A percentile compares a stretch with the other conserved stretches of the same genome.
These are phyloP conservation scores for Salix koriyanagi DNA, from an alignment of 345 rosid genomes.

Conservation along the genomic window DNA sequence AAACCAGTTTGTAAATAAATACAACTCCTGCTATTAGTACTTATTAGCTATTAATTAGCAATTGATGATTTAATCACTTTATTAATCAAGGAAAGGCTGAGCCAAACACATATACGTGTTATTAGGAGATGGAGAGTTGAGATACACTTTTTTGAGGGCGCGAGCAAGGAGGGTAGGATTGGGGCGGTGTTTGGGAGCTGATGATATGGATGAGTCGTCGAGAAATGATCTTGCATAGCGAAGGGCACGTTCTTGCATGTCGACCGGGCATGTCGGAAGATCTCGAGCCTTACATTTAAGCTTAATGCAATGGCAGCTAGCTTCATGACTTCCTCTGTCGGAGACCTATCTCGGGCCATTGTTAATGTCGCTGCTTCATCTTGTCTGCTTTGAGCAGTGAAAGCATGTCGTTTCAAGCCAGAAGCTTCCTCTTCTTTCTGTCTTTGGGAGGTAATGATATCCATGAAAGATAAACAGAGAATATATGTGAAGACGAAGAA, in stretches of 20 bases:
- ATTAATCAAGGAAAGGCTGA: not conserved
- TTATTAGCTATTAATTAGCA: not conserved
- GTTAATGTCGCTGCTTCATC: not conserved
- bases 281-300: conserved; percentile 32
- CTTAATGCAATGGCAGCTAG: conserved; percentile 37
- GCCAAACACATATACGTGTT: not conserved
- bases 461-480: not conserved
- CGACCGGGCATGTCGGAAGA: conserved; percentile 42
- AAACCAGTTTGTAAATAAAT: not conserved
- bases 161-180: conserved; percentile 40
- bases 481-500: not conserved
- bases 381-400: not conserved
- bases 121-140: not conserved
- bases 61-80: too few relatives aligned
- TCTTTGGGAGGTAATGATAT: not conserved
- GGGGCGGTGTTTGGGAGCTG: conserved; percentile 18
- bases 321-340: conserved; percentile 24
- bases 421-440: not conserved
- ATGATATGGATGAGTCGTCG: conserved; percentile 1
- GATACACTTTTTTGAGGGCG: conserved; percentile 31
- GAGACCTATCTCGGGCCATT: conserved; percentile 3
- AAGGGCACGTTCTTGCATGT: conserved; percentile 41
- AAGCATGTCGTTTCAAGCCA: not conserved
- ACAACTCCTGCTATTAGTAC: not conserved
- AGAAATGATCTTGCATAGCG: conserved; percentile 29